Conservation (phyloP, 257 asterid species). For the Forsythia viridissima region DNA sequence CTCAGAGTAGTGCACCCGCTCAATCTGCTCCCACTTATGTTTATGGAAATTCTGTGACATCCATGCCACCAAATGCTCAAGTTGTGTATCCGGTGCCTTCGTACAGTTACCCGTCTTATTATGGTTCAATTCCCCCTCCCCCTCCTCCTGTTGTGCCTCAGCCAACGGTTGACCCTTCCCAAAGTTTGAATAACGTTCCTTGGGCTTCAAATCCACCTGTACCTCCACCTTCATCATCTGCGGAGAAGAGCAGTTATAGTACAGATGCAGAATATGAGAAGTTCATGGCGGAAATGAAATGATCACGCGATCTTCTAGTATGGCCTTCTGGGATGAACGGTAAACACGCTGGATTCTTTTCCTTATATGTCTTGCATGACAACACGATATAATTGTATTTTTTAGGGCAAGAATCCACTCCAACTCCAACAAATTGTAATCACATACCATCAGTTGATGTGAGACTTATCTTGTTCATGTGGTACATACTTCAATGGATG, state of each 20-base stretch:
- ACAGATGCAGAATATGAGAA: slow-evolving; percentile 84
- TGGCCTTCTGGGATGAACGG: slow-evolving; percentile 28
- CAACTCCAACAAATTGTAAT: background rate
- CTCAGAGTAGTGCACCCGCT: slow-evolving; percentile 56
- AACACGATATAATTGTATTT: background rate
- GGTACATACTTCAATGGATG: background rate
- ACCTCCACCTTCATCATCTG: slow-evolving; percentile 62
- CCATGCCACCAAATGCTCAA: slow-evolving; percentile 63
- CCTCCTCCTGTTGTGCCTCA: slow-evolving; percentile 34
- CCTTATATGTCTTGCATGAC: background rate
- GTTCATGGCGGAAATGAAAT: slow-evolving; percentile 95
- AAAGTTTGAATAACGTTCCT: slow-evolving; percentile 62
- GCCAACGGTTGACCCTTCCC: slow-evolving; percentile 54
- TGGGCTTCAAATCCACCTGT: slow-evolving; percentile 76
- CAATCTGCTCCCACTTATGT: slow-evolving; percentile 59
- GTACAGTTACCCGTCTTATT: slow-evolving; percentile 66
- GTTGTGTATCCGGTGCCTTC: slow-evolving; percentile 55
- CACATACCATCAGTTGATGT: background rate
- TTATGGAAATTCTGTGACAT: slow-evolving; percentile 49
- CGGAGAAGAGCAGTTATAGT: slow-evolving; percentile 54
- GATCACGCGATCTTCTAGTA: slow-evolving; percentile 10
- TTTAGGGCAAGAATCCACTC: background rate
- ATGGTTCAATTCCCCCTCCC: slow-evolving; percentile 71
- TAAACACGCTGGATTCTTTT: slow-evolving; percentile 16
- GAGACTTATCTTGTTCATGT: background rate